Percentiles rank a stretch among this genome's conserved stretches.
These are phyloP conservation scores for Exophiala sp. DNA, from an alignment of 2,329 filamentous ascomycete genomes.

Conservation along the genomic window DNA sequence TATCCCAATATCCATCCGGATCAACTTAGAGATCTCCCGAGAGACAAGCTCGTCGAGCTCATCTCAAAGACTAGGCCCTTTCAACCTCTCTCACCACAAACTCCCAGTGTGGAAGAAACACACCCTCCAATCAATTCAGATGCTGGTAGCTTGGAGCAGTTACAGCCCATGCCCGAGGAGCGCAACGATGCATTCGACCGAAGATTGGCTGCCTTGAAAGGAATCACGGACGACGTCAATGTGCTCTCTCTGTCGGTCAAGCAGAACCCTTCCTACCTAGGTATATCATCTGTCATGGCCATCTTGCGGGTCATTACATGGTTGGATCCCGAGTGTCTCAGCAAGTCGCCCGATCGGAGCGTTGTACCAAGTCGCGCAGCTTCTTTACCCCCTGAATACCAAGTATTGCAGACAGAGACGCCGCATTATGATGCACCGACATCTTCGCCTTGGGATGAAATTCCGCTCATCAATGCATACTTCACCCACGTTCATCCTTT, in stretches of 20 bases:
- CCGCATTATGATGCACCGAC: constrained; percentile 48
- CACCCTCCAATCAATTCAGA: constrained; percentile 43
- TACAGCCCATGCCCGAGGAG: constrained; percentile 74
- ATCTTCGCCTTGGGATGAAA: constrained; percentile 60
- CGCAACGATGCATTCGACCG: constrained; percentile 38
- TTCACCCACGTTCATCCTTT: constrained; percentile 71
- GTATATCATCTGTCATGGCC: constrained; percentile 71
- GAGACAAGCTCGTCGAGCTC: constrained; percentile 58
- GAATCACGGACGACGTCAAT: constrained; percentile 68
- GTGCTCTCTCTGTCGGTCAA: constrained; percentile 62
- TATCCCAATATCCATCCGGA: constrained; percentile 58
- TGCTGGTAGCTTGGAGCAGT: constrained; percentile 54
- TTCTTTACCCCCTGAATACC: constrained; percentile 36
- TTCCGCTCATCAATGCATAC: constrained; percentile 69
- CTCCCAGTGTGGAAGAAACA: constrained; percentile 44
- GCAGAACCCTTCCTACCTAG: constrained; percentile 63
- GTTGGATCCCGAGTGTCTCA: constrained; percentile 50
- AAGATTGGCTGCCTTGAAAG: constrained; percentile 53
- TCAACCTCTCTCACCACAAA: constrained; percentile 42
- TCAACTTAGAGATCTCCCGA: constrained; percentile 52
- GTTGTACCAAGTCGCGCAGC: constrained; percentile 35
- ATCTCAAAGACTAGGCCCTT: constrained; percentile 48
- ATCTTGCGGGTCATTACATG: constrained; percentile 66
- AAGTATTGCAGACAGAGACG: constrained; percentile 38
- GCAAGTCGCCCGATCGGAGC: constrained; percentile 40